Evolutionary conservation across 768 basidiomycete genomes (phyloP).

Genomic region (Clathrus columnatus): DNA sequence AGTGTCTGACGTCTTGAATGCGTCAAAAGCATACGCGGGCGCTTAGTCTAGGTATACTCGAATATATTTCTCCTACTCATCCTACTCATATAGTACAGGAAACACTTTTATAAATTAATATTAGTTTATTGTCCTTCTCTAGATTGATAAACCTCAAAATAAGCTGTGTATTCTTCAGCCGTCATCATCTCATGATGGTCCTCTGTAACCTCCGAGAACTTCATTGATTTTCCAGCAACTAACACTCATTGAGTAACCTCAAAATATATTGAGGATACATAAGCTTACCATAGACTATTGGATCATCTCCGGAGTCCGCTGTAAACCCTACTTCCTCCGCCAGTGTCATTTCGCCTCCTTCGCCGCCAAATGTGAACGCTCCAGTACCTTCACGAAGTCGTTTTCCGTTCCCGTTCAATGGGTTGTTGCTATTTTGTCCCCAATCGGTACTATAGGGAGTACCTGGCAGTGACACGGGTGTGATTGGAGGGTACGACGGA

Average conservation of each 20-base stretch:
- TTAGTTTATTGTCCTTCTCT: constrained; percentile 14
- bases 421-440: neutral
- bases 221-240: constrained; percentile 72
- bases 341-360: constrained; percentile 9
- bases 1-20: too few relatives aligned
- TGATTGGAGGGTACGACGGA: constrained; percentile 32
- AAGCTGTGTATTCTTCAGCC: constrained; percentile 82
- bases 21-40: too few relatives aligned
- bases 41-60: too few relatives aligned
- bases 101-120: too few relatives aligned
- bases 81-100: too few relatives aligned
- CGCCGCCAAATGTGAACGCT: constrained; percentile 14
- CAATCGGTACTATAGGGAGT: constrained; percentile 1
- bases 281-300: constrained; percentile 55
- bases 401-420: constrained; percentile 2
- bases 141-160: constrained; percentile 60
- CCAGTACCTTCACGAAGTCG: constrained; percentile 34
- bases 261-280: constrained; percentile 8
- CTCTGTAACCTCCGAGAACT: constrained; percentile 77
- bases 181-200: constrained; percentile 92
- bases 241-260: neutral
- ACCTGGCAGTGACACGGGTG: constrained; percentile 1
- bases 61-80: neutral
- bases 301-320: constrained; percentile 36
- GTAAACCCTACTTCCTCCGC: constrained; percentile 15